A percentile compares a stretch with the other conserved stretches of the same genome.
Evolutionary conservation across 108 stramenopile species (phyloP).

Genomic region (Nannochloropsis salina): DNA sequence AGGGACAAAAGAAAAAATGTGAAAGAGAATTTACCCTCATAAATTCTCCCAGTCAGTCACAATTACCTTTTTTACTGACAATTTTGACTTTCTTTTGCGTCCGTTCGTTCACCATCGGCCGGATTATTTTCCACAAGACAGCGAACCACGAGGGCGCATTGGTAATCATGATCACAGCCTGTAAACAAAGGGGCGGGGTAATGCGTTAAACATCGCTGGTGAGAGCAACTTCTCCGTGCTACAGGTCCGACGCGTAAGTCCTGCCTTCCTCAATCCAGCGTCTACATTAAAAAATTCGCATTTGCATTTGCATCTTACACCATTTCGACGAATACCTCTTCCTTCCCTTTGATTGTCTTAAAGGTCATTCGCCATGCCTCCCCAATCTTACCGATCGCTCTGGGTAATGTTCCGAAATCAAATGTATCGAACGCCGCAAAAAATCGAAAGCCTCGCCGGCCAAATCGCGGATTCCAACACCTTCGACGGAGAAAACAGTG

Average conservation of each 20-base stretch:
- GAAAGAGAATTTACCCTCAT: neutral
- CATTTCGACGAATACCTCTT: neutral
- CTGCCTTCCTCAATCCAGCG: too few species aligned
- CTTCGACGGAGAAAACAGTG: conserved; percentile 26
- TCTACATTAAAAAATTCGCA: too few species aligned
- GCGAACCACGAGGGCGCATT: conserved; percentile 34
- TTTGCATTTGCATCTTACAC: neutral
- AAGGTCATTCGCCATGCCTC: neutral
- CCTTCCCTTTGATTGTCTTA: neutral
- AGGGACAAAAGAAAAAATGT: neutral
- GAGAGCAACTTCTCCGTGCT: too few species aligned
- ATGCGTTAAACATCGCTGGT: too few species aligned
- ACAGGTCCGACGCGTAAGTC: too few species aligned
- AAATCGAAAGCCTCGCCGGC: conserved; percentile 32
- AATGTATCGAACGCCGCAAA: conserved; percentile 24
- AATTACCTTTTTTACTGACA: conserved; percentile 19
- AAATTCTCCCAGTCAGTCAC: conserved; percentile 5
- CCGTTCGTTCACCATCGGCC: conserved; percentile 33
- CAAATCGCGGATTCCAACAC: conserved; percentile 25
- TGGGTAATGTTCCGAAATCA: conserved; percentile 29
- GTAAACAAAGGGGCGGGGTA: neutral
- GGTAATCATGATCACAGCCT: conserved; percentile 23
- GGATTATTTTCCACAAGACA: conserved; percentile 28
- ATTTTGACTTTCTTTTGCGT: conserved; percentile 41
- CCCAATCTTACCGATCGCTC: conserved; percentile 23